phyloP scores from a whole-genome alignment of 2,329 filamentous ascomycete genomes.

The Trichophyton simii region DNA sequence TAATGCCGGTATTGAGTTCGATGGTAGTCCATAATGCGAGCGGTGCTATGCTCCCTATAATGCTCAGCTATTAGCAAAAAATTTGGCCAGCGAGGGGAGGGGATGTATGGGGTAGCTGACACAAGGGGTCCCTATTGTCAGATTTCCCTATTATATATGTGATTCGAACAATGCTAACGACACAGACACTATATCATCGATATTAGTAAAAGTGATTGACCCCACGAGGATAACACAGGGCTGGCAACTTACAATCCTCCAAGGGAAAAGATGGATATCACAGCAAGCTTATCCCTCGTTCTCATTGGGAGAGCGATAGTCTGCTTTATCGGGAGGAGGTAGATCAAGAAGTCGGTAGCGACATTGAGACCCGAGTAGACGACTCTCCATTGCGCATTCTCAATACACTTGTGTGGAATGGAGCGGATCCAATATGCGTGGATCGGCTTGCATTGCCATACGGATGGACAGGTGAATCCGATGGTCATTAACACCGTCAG shows the following conservation, averaged over 20 bases:
- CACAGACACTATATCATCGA: conserved; percentile 19
- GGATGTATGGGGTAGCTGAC: background rate
- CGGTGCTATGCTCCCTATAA: conserved; percentile 1
- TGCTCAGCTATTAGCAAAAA: background rate
- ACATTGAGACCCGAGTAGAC: conserved; percentile 11
- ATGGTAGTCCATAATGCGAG: conserved; percentile 22
- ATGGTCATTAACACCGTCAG: conserved; percentile 2
- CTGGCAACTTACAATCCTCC: conserved; percentile 8
- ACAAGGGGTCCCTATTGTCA: background rate
- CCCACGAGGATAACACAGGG: background rate
- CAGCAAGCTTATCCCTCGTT: conserved; percentile 9
- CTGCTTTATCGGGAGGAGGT: conserved; percentile 10
- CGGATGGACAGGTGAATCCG: conserved; percentile 8
- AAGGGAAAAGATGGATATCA: conserved; percentile 10
- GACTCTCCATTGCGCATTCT: conserved; percentile 5
- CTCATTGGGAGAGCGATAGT: conserved; percentile 7
- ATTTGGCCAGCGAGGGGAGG: background rate
- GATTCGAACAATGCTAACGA: conserved; percentile 34
- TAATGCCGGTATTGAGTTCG: conserved; percentile 26
- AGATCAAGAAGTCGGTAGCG: conserved; percentile 10
- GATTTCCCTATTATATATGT: conserved; percentile 3
- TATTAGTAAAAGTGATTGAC: background rate
- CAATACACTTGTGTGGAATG: conserved; percentile 8
- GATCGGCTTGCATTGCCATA: conserved; percentile 11
- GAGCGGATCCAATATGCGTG: conserved; percentile 7